Percentiles rank a stretch among this genome's conserved stretches.
Conservation (phyloP, 768 basidiomycete genomes). For the Saitozyma sp. region DNA sequence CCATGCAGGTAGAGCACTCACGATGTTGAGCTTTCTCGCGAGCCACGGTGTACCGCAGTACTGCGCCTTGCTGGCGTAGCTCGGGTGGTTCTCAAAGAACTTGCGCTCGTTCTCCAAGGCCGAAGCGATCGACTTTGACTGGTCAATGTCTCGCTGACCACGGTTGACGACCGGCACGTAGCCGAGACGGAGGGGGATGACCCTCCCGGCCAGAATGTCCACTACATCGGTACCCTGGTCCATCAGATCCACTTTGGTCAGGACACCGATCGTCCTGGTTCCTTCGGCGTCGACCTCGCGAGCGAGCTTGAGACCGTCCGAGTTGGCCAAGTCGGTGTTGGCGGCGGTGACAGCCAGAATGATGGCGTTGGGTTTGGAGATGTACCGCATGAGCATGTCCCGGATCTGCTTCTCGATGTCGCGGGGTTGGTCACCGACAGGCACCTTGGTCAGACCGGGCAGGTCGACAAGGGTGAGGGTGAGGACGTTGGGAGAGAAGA, state of each 20-base stretch:
- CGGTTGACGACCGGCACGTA: constrained; percentile 99
- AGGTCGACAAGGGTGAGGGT: constrained; percentile 97
- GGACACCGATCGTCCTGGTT: constrained; percentile 91
- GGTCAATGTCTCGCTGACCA: constrained; percentile 95
- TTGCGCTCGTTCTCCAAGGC: constrained; percentile 87
- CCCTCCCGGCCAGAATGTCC: constrained; percentile 93
- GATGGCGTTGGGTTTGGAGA: constrained; percentile 92
- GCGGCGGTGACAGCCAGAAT: constrained; percentile 94
- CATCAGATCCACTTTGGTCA: constrained; percentile 99
- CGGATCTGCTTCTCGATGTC: constrained; percentile 97
- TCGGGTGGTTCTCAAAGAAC: constrained; percentile 91
- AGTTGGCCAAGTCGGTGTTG: constrained; percentile 97
- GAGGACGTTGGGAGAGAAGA: constrained; percentile 95
- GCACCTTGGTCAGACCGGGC: constrained; percentile 89
- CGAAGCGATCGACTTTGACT: constrained; percentile 73
- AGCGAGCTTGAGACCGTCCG: constrained; percentile 93
- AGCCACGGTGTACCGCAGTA: constrained; percentile 97
- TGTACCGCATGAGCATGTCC: constrained; percentile 95
- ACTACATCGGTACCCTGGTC: constrained; percentile 97
- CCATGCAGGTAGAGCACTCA: constrained; percentile 50
- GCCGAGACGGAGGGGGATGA: constrained; percentile 92
- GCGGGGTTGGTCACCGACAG: constrained; percentile 91
- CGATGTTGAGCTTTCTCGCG: constrained; percentile 91
- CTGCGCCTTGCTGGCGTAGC: constrained; percentile 89
- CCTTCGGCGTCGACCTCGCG: constrained; percentile 97